phyloP scores from a whole-genome alignment of 495 filamentous ascomycete species.

The Rhizodiscina lignyota region DNA sequence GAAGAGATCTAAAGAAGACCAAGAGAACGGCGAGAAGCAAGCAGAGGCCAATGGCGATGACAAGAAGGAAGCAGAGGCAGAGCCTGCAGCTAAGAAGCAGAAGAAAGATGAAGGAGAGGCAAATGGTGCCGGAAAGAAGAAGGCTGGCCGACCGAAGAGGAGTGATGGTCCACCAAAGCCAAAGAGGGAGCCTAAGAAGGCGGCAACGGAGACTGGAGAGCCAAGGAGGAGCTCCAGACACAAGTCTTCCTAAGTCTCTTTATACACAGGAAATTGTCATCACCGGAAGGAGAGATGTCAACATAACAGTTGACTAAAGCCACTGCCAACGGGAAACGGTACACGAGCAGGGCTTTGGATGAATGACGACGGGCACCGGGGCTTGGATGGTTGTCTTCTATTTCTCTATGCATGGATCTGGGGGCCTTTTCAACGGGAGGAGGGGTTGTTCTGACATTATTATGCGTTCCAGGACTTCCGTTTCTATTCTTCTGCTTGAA shows the following conservation, averaged over 20 bases:
- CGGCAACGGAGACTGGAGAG: constrained; percentile 21
- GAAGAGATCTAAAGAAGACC: constrained; percentile 5
- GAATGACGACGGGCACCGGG: too few relatives aligned
- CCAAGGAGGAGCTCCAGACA: constrained; percentile 19
- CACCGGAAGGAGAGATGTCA: too few relatives aligned
- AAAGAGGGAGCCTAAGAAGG: constrained; percentile 22
- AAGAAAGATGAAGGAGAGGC: constrained; percentile 19
- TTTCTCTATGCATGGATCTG: too few relatives aligned
- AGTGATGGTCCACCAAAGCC: constrained; percentile 11
- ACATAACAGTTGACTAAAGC: too few relatives aligned
- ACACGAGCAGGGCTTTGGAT: too few relatives aligned
- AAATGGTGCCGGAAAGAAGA: constrained; percentile 8
- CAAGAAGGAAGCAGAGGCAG: constrained; percentile 7
- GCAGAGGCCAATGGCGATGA: constrained; percentile 9
- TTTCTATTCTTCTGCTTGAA: too few relatives aligned
- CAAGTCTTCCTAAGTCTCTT: constrained; percentile 7
- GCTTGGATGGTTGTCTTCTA: too few relatives aligned
- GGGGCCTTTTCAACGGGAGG: too few relatives aligned
- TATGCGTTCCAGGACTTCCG: too few relatives aligned
- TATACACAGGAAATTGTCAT: too few relatives aligned
- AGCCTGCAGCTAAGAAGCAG: constrained; percentile 21
- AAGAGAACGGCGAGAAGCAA: constrained; percentile 8
- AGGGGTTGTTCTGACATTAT: too few relatives aligned
- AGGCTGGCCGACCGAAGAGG: constrained; percentile 27
- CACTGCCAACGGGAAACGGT: too few relatives aligned